Evolutionary conservation across 1,139 yeast species (phyloP), one percentile per base, ranked within the genome.

Genomic region (Eremothecium sinecaudum): DNA sequence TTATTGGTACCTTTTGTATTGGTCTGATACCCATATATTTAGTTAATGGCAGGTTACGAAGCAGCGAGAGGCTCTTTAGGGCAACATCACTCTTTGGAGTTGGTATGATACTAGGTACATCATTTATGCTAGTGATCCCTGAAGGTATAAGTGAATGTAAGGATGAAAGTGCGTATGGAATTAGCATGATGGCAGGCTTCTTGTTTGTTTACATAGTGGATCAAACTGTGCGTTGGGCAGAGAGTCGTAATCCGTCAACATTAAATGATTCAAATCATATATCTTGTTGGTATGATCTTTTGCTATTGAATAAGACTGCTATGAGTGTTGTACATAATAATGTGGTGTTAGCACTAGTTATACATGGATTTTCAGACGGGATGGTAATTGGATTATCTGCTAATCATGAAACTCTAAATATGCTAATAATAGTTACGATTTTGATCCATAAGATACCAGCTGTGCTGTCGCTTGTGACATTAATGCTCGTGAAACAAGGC

Each of bases 381-480:
- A 58, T 76, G n/a, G 71, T 79, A 0, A 56, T 77, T 28, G 80
- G 81, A 0, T 66, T 77, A 0, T 62, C 79, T 0, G 62, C 68
- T 1, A 61, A 65, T 3, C 59, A 64, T 29, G 57, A 63, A 3
- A 53, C 68, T 1, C 51, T 75, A 28, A 63, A 67, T 17, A 46
- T 73, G 9, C 50, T 73, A 4, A 62, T 72, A 40, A 59, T 67
- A 35, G 40, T 66, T n/a, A 74, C 78, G 13, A 69, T 77, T 11
- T 64, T 74, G 12, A 58, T 75, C 12, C 83, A 77, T 53, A 76
- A 76, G 45, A 53, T 77, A 10, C 84, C 84, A 0, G 75, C 82
- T 0, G 66, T 77, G 2, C 69, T 76, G 44, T 76, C 82, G 31
- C 60, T 77, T 29, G 57, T 72, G 2, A 48, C 57, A 29, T 29